These are phyloP conservation scores for Manihot esculenta DNA, from an alignment of 441 rosid genomes.

Conservation along the genomic window DNA sequence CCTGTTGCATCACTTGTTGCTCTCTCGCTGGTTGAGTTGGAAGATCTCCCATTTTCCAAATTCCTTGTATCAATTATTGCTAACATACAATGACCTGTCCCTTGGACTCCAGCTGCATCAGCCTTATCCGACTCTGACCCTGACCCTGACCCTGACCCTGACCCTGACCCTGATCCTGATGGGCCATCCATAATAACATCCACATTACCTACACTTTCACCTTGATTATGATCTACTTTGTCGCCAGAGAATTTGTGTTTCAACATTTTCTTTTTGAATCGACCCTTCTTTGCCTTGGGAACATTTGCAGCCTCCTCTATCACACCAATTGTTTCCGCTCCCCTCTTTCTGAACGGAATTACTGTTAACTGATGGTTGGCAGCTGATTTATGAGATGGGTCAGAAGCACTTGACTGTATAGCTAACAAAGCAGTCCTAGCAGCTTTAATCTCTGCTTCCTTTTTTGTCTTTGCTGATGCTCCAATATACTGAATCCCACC, in stretches of 20 bases:
- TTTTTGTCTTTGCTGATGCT: constrained; percentile 71
- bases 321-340: constrained; percentile 29
- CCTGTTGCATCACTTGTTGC: constrained; percentile 24
- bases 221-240: constrained; percentile 16
- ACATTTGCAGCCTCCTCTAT: constrained; percentile 34
- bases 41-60: constrained; percentile 14
- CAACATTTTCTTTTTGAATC: constrained; percentile 49
- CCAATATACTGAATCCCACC: constrained; percentile 86
- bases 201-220: constrained; percentile 5
- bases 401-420: constrained; percentile 44
- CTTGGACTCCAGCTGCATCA: constrained; percentile 15
- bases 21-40: constrained; percentile 11
- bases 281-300: constrained; percentile 59
- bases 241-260: constrained; percentile 28
- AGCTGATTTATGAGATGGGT: constrained; percentile 21
- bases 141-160: constrained; percentile 18
- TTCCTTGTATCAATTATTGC: constrained; percentile 1
- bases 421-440: constrained; percentile 84
- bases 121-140: constrained; percentile 15
- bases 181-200: neutral
- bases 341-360: constrained; percentile 67
- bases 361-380: constrained; percentile 55
- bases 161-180: constrained; percentile 10
- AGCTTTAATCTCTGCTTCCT: constrained; percentile 86
- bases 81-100: constrained; percentile 6